Evolutionary conservation across 1,284 basidiomycete genomes (phyloP).

Genomic region (Mycosarcoma maydis): DNA sequence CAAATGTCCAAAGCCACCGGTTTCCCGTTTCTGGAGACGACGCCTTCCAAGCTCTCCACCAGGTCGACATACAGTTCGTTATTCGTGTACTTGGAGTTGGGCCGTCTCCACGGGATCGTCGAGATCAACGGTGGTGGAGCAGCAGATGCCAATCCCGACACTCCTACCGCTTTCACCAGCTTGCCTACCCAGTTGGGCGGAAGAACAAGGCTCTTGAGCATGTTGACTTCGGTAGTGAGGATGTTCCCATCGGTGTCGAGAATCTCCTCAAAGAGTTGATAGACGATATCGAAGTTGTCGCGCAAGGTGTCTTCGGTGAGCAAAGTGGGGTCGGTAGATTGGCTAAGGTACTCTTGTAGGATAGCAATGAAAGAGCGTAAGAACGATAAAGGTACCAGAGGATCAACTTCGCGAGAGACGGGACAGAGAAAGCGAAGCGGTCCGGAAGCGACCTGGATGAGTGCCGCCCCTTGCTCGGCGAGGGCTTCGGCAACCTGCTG

Average conservation of each 20-base stretch:
- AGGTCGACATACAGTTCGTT: conserved; percentile 63
- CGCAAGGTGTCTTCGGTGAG: conserved; percentile 60
- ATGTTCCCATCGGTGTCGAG: conserved; percentile 63
- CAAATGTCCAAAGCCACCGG: conserved; percentile 48
- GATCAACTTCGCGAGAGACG: conserved; percentile 85
- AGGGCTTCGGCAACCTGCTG: conserved; percentile 41
- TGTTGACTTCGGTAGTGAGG: conserved; percentile 60
- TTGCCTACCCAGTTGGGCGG: conserved; percentile 62
- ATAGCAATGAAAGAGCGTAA: conserved; percentile 80
- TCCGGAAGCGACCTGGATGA: conserved; percentile 81
- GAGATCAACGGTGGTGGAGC: conserved; percentile 70
- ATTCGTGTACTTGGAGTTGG: conserved; percentile 56
- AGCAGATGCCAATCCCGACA: conserved; percentile 51
- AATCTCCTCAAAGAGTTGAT: conserved; percentile 64
- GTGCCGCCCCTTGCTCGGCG: conserved; percentile 70
- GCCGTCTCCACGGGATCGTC: conserved; percentile 61
- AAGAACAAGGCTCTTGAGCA: conserved; percentile 59
- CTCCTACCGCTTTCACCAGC: conserved; percentile 54
- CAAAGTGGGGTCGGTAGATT: conserved; percentile 35
- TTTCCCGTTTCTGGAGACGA: conserved; percentile 69
- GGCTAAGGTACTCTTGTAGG: conserved; percentile 58
- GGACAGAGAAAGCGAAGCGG: conserved; percentile 81
- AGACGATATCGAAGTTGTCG: conserved; percentile 63
- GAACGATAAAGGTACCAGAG: conserved; percentile 87
- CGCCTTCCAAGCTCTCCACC: conserved; percentile 51